Conservation (phyloP, 202 grass and related monocot genomes). For the Carex sylvatica region DNA sequence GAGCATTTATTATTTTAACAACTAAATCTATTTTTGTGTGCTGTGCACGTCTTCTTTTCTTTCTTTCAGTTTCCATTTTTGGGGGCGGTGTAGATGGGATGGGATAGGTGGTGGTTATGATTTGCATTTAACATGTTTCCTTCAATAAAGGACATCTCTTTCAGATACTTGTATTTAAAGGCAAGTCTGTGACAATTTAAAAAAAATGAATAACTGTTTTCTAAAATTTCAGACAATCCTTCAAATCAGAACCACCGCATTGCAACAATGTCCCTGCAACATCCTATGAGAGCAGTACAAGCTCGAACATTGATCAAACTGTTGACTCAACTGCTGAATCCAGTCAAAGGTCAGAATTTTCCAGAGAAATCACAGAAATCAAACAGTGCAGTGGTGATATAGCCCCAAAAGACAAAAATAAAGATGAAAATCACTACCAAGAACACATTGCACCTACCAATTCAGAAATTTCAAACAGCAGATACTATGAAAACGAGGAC, state of each 20-base stretch:
- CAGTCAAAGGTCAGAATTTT: neutral
- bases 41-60: neutral
- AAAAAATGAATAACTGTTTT: neutral
- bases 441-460: conserved; percentile 52
- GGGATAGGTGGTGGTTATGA: conserved; percentile 2
- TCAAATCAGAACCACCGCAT: conserved; percentile 6
- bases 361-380: neutral
- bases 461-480: neutral
- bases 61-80: conserved; percentile 17
- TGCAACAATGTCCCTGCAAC: neutral
- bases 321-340: conserved; percentile 22
- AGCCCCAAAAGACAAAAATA: neutral
- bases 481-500: neutral
- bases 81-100: neutral
- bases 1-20: neutral
- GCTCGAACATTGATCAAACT: conserved; percentile 11
- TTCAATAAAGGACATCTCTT: neutral
- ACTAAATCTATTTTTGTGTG: conserved; percentile 6
- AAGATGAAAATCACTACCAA: conserved; percentile 38
- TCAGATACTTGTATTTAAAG: conserved; percentile 15
- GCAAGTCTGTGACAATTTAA: neutral
- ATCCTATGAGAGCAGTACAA: conserved; percentile 20
- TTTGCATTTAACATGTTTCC: conserved; percentile 13
- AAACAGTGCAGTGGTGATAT: neutral
- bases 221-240: conserved; percentile 9